Evolutionary conservation across 805 yeast species (phyloP).

Genomic region (Vanderwaltozyma yarrowii): DNA sequence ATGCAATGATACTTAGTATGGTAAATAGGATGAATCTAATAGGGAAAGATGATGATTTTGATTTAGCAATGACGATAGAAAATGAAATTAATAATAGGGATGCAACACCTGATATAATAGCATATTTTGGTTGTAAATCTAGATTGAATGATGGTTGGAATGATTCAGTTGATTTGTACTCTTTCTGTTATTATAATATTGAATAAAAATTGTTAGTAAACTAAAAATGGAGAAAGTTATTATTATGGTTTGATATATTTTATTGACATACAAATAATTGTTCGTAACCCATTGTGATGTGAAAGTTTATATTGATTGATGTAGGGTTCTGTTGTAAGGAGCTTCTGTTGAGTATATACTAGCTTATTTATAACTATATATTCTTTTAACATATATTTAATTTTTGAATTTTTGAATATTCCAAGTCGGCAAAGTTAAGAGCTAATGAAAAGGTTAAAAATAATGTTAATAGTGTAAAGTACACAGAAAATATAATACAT

Average conservation of each 20-base stretch:
- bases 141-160: constrained; percentile 12
- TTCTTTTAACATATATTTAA: no score
- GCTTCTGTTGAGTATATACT: no score
- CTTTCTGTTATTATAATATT: constrained; percentile 13
- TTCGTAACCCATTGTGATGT: constrained; percentile 13
- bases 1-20: constrained; percentile 24
- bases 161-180: constrained; percentile 10
- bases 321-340: background rate
- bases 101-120: constrained; percentile 11
- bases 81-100: constrained; percentile 13
- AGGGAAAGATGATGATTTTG: constrained; percentile 8
- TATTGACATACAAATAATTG: constrained; percentile 20
- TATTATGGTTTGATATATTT: no score
- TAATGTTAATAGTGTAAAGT: no score
- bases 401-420: no score
- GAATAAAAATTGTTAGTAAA: constrained; percentile 5
- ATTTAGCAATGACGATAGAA: constrained; percentile 10
- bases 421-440: no score
- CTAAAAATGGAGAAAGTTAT: no score
- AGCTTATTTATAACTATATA: no score
- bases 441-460: no score
- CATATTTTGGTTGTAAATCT: constrained; percentile 18
- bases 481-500: no score
- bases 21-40: constrained; percentile 14
- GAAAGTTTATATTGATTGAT: background rate